Evolutionary conservation across 2,329 filamentous ascomycete genomes (phyloP).

Genomic region (Dactylellina cionopaga): DNA sequence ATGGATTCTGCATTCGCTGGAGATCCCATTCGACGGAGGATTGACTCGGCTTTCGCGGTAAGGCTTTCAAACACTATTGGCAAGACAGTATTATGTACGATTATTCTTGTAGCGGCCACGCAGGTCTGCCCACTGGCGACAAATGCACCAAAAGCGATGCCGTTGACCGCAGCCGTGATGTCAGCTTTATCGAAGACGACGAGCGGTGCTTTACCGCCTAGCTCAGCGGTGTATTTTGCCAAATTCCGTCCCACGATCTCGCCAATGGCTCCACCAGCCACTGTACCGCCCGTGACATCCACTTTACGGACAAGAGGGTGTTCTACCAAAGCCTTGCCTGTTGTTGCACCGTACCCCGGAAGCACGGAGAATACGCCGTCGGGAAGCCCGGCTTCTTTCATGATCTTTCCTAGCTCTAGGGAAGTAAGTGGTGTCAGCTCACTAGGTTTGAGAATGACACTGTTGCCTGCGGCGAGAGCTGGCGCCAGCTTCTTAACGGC

Average conservation of each 20-base stretch:
- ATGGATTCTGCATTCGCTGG: constrained; percentile 68
- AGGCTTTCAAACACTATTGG: constrained; percentile 60
- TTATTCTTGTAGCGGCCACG: constrained; percentile 67
- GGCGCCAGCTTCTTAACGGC: constrained; percentile 58
- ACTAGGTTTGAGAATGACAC: constrained; percentile 60
- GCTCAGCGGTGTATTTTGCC: constrained; percentile 88
- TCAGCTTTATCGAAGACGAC: constrained; percentile 83
- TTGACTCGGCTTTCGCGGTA: constrained; percentile 64
- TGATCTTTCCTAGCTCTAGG: constrained; percentile 60
- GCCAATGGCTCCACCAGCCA: constrained; percentile 84
- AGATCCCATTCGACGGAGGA: constrained; percentile 67
- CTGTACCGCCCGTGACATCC: constrained; percentile 87
- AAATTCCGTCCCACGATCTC: constrained; percentile 77
- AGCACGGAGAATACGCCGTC: constrained; percentile 64
- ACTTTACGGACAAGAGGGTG: constrained; percentile 83
- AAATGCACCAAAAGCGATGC: constrained; percentile 58
- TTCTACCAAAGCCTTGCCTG: constrained; percentile 67
- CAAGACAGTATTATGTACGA: constrained; percentile 65
- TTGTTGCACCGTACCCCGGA: constrained; percentile 66
- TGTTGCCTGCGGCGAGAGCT: constrained; percentile 59
- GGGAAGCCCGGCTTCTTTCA: constrained; percentile 62
- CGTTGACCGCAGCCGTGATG: constrained; percentile 81
- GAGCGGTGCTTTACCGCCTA: constrained; percentile 85
- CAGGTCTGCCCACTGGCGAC: constrained; percentile 69
- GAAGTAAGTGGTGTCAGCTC: constrained; percentile 63